Evolutionary conservation across 2,329 filamentous ascomycete species (phyloP).

Genomic region (Aspergillus sp.): DNA sequence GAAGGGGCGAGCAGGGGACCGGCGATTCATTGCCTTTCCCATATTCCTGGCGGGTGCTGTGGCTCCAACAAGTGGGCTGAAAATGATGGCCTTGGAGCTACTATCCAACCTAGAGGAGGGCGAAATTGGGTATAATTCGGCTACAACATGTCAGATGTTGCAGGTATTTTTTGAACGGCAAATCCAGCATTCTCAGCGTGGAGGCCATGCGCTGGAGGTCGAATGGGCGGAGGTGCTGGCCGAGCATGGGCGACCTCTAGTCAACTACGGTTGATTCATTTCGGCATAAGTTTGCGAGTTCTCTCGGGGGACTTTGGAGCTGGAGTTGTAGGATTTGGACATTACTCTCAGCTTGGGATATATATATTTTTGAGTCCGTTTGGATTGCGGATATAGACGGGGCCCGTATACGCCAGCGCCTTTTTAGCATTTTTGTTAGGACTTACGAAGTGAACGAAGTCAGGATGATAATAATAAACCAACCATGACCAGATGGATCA

Average conservation of each 20-base stretch:
- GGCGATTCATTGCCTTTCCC: conserved; percentile 54
- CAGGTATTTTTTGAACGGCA: conserved; percentile 54
- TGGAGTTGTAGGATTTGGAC: background rate
- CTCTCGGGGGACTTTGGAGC: background rate
- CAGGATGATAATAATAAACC: background rate
- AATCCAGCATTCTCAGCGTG: conserved; percentile 41
- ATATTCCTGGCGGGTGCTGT: conserved; percentile 56
- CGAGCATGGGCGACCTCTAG: conserved; percentile 49
- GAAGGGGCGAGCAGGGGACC: conserved; percentile 41
- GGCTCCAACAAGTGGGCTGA: conserved; percentile 44
- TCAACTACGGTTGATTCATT: conserved; percentile 53
- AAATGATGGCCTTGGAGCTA: conserved; percentile 52
- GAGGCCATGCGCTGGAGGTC: conserved; percentile 47
- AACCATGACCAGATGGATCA: no score
- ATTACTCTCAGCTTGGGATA: background rate
- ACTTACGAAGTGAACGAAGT: background rate
- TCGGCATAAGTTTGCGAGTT: background rate
- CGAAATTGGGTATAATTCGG: conserved; percentile 53
- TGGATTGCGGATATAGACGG: background rate
- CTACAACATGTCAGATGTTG: conserved; percentile 49
- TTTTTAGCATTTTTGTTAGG: background rate
- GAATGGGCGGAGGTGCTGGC: conserved; percentile 55
- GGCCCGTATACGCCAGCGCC: background rate
- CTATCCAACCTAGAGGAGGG: conserved; percentile 51
- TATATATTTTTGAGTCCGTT: no score